Base-by-base conservation (phyloP, 1,284 basidiomycete genomes). In the Ustilago loliicola region DNA sequence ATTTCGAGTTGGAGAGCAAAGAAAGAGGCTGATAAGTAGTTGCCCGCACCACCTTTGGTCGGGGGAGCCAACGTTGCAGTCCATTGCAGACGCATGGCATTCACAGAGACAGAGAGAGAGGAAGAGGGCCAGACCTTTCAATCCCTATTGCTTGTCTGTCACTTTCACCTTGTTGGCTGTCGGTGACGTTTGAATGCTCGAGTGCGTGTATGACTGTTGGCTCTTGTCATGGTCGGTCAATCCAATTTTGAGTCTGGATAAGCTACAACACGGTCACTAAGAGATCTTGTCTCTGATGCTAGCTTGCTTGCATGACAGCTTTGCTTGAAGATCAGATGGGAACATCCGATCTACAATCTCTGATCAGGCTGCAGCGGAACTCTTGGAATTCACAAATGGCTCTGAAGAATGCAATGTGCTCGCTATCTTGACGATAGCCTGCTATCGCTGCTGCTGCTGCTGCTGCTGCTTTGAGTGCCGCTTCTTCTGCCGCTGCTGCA, bases 1-100 rank as follows among this genome's bases (percentile, higher is more conserved):
- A 13, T 17, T n/a, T n/a, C n/a, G n/a, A n/a, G n/a, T n/a, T n/a
- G n/a, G n/a, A n/a, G n/a, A n/a, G n/a, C n/a, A n/a, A n/a, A n/a
- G n/a, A 10, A 25, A 48, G n/a, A 21, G 45, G 21, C 45, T 23
- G 9, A 7, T 48, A 7, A 48, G 25, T 8, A 27, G 25, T 11
- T 13, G 47, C 4, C 9, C 23, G 25, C 9, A 7, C 11, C 15
- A 45, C 25, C 48, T 29, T 50, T 25, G 6, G 48, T 27, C 48
- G 25, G 25, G 48, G n/a, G 48, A 50, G 48, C 48, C 48, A 25
- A 50, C n/a, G n/a, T 50, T 50, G 48, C 48, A 50, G 50, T 30
- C 11, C 6, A 52, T 52, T 52, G 27, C n/a, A 5, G 30, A 36
- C 52, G 52, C 52, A 54, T 54, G 27, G 29, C 50, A 52, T 30